These are phyloP conservation scores for Aegilops bicornis DNA, from an alignment of 176 grass and related monocot species.

Conservation along the genomic window DNA sequence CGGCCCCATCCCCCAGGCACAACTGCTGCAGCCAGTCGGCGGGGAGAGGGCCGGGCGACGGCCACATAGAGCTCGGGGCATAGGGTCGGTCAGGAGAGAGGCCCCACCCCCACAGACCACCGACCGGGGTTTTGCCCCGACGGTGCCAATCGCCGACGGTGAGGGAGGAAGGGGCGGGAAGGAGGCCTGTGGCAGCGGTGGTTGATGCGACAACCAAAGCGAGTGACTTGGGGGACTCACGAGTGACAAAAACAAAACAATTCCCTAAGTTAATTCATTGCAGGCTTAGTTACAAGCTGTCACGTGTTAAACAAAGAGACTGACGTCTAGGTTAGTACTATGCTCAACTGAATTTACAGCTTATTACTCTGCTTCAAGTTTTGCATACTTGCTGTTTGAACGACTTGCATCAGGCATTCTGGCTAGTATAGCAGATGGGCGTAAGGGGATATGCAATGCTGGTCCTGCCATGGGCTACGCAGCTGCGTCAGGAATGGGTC, in stretches of 20 bases:
- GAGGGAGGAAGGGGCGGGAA: too few relatives aligned
- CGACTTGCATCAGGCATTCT: neutral
- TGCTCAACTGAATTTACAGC: constrained; percentile 12
- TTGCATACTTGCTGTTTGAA: neutral
- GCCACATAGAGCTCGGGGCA: too few relatives aligned
- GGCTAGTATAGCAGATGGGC: constrained; percentile 50
- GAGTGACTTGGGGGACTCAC: too few relatives aligned
- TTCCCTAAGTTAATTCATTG: neutral
- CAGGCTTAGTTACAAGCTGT: neutral
- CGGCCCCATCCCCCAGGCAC: too few relatives aligned
- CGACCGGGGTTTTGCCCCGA: too few relatives aligned
- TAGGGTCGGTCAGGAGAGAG: too few relatives aligned
- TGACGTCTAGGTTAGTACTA: neutral
- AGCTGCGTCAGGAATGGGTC: constrained; percentile 60
- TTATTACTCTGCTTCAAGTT: neutral
- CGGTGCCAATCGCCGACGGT: too few relatives aligned
- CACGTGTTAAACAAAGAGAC: neutral
- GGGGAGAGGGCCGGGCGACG: too few relatives aligned
- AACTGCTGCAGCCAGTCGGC: too few relatives aligned
- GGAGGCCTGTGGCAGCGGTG: too few relatives aligned
- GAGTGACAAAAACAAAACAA: neutral
- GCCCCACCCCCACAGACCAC: too few relatives aligned
- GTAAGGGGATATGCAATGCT: constrained; percentile 52
- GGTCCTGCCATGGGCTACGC: constrained; percentile 77
- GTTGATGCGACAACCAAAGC: too few relatives aligned